A percentile compares a stretch with the other conserved stretches of the same genome.
Conservation (phyloP, 768 basidiomycete species). For the Exidia glandulosa region DNA sequence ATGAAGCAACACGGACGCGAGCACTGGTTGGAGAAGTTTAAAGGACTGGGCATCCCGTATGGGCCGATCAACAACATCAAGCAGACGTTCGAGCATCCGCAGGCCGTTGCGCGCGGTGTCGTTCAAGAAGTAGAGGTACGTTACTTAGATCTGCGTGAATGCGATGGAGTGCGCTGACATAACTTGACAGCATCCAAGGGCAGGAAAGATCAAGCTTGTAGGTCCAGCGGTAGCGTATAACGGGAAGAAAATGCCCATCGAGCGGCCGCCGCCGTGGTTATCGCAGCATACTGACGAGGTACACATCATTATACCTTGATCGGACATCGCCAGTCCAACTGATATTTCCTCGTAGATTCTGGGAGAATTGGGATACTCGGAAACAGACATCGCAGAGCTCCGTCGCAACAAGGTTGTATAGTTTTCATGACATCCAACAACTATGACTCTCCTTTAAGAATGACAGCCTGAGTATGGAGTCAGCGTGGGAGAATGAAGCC, state of each 20-base stretch:
- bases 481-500: no score
- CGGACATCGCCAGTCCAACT: constrained; percentile 12
- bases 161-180: constrained; percentile 7
- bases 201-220: constrained; percentile 68
- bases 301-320: constrained; percentile 24
- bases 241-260: constrained; percentile 63
- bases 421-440: neutral
- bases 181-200: constrained; percentile 47
- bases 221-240: constrained; percentile 76
- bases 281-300: constrained; percentile 79
- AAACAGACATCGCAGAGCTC: constrained; percentile 31
- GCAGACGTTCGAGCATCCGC: constrained; percentile 83
- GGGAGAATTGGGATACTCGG: constrained; percentile 32
- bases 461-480: no score
- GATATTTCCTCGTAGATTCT: constrained; percentile 23
- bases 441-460: neutral
- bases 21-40: constrained; percentile 66
- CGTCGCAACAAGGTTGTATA: constrained; percentile 32
- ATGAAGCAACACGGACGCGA: constrained; percentile 48
- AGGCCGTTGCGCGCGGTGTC: constrained; percentile 66
- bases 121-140: constrained; percentile 70
- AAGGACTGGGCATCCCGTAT: constrained; percentile 73
- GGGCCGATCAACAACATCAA: constrained; percentile 88
- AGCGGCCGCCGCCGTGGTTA: constrained; percentile 73
- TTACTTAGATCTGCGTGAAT: constrained; percentile 1